Conservation (phyloP, 1,284 basidiomycete genomes). For the Kwoniella shivajii region DNA sequence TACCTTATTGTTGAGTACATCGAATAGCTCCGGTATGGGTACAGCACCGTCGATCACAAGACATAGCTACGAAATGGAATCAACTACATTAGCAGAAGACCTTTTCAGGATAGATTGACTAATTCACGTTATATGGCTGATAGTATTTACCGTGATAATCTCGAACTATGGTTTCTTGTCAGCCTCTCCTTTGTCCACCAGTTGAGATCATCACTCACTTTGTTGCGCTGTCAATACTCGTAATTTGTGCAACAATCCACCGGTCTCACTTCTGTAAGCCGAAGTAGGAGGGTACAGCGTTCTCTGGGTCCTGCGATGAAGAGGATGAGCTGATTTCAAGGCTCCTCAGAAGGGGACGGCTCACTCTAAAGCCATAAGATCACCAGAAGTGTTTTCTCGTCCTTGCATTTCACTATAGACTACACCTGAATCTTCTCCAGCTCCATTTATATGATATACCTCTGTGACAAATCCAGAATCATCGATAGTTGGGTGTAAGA, state of each 20-base stretch:
- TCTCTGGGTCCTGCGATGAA: constrained; percentile 66
- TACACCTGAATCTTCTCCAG: constrained; percentile 91
- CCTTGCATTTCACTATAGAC: constrained; percentile 99
- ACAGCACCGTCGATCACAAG: constrained; percentile 59
- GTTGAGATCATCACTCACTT: constrained; percentile 61
- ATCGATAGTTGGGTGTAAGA: constrained; percentile 93
- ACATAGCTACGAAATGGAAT: constrained; percentile 48
- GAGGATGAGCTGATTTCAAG: background rate
- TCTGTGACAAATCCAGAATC: constrained; percentile 90
- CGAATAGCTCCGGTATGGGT: constrained; percentile 58
- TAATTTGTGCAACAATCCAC: constrained; percentile 90
- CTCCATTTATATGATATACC: constrained; percentile 88
- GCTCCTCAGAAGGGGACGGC: constrained; percentile 9
- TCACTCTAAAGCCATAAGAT: constrained; percentile 84
- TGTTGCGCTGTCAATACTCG: constrained; percentile 84
- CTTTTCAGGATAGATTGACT: background rate
- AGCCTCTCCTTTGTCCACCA: constrained; percentile 8
- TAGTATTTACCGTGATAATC: constrained; percentile 91
- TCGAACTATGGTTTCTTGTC: constrained; percentile 63
- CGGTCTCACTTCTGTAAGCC: constrained; percentile 94
- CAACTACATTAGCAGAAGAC: background rate
- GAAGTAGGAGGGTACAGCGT: constrained; percentile 78
- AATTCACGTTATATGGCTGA: constrained; percentile 86
- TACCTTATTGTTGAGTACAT: constrained; percentile 75
- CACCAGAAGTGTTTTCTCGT: constrained; percentile 85